Base-by-base conservation (phyloP, 2,329 filamentous ascomycete species). In the Sclerotinia glacialis region DNA sequence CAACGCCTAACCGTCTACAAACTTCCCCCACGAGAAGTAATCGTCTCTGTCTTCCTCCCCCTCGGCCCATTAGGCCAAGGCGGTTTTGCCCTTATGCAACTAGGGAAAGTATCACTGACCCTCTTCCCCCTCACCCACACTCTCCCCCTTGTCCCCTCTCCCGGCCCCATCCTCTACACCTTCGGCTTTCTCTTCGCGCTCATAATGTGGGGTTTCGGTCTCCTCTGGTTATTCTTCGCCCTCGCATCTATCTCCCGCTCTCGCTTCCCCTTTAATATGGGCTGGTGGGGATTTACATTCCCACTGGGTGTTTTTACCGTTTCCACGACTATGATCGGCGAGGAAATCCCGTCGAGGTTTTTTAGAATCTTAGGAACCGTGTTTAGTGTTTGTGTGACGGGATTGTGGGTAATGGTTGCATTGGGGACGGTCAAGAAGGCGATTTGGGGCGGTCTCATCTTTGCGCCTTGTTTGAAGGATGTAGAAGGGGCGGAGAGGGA, bases 41-140 rank as follows among this genome's bases (percentile, higher is more conserved):
- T 91, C 53, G 87, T 90, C 12, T 88, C 85, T 2, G 84, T 86
- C 8, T 89, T 91, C 70, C 78, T 91, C 0, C 88, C 89, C 0
- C 79, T 91, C 0, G 87, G 89, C 0, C 87, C 88, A 0, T 77
- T 90, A 0, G 88, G 88, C 0, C 86, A 89, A 74, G 88, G 87
- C 18, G 86, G 85, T 1, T 91, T 84, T 73, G 83, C 80, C 67
- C 77, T 74, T 64, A 75, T 69, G 67, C n/a, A 73, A 31, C 74
- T 72, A 1, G 84, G 84, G 8, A 79, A 80, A 56, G 80, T 82
- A 4, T 81, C 83, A 5, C 71, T 81, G 59, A 71, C 74, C 4
- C 66, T 81, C 3, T 74, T 83, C 26, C 79, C 79, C 0, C 64
- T 76, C 52, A 80, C 77, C 1, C 40, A 61, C 3, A 78, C 78